These are phyloP conservation scores for Neofusicoccum parvum DNA, from an alignment of 2,329 filamentous ascomycete genomes.

Conservation along the genomic window DNA sequence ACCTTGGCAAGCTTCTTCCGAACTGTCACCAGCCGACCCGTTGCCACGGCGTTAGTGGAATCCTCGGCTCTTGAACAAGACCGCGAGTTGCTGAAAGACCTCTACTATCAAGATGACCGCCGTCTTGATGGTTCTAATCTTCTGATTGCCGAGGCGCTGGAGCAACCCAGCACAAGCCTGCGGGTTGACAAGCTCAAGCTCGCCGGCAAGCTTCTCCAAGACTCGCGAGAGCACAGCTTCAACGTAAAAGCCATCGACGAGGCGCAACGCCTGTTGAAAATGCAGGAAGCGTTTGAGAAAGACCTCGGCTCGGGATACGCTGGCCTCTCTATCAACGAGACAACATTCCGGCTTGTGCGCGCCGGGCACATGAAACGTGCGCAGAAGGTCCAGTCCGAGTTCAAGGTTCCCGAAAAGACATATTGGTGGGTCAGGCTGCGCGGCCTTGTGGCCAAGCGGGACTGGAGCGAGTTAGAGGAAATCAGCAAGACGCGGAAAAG, in stretches of 20 bases:
- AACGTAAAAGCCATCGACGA: conserved; percentile 79
- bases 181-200: conserved; percentile 86
- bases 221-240: conserved; percentile 77
- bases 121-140: conserved; percentile 85
- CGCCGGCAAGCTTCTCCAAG: conserved; percentile 77
- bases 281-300: conserved; percentile 84
- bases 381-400: conserved; percentile 85
- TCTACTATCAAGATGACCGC: conserved; percentile 97
- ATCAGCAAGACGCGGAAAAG: conserved; percentile 76
- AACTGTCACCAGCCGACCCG: conserved; percentile 80
- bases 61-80: conserved; percentile 79
- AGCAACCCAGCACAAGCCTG: conserved; percentile 68
- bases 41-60: conserved; percentile 88
- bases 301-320: conserved; percentile 74
- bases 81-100: conserved; percentile 80
- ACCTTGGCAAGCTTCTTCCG: conserved; percentile 91
- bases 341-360: conserved; percentile 83
- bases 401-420: conserved; percentile 88
- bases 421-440: conserved; percentile 85
- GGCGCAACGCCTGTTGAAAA: conserved; percentile 74
- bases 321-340: conserved; percentile 87
- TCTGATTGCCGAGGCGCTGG: conserved; percentile 80
- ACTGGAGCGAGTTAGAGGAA: conserved; percentile 93
- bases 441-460: conserved; percentile 83
- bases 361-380: conserved; percentile 82